Percentiles rank a stretch among this genome's conserved stretches.
These are phyloP conservation scores for Auricularia cornea DNA, from an alignment of 768 basidiomycete genomes.

Conservation along the genomic window DNA sequence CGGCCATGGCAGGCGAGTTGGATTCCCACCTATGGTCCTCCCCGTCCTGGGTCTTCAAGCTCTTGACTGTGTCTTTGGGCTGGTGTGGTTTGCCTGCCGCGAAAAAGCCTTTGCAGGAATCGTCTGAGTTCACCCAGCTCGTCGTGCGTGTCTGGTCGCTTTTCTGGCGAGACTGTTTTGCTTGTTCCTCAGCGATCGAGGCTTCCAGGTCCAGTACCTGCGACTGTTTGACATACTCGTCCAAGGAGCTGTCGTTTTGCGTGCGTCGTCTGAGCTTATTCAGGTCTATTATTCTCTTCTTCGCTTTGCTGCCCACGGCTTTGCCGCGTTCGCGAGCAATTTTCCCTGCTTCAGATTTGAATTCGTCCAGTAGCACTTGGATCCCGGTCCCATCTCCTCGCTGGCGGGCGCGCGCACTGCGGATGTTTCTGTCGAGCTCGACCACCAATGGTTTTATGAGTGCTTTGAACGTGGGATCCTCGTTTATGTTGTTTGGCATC, in stretches of 20 bases:
- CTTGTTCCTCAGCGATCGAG: background rate
- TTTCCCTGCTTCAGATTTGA: background rate
- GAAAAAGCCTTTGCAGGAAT: background rate
- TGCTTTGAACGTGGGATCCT: background rate
- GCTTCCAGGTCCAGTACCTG: background rate
- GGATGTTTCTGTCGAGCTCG: background rate
- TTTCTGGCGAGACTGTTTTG: background rate
- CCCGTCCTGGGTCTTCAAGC: background rate
- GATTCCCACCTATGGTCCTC: no score
- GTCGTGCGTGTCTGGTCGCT: background rate
- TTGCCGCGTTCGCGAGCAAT: background rate
- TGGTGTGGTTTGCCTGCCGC: background rate
- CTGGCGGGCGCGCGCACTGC: background rate
- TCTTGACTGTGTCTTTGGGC: background rate
- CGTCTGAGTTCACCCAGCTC: background rate
- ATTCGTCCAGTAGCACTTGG: background rate
- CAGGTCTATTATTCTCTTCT: background rate
- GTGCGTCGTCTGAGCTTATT: background rate
- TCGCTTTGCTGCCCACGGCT: background rate
- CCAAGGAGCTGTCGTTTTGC: background rate
- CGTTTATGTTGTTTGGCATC: background rate
- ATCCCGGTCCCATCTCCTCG: background rate
- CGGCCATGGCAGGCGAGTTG: no score
- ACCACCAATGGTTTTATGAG: background rate
- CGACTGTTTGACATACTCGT: background rate